Evolutionary conservation across 257 asterid species (phyloP).

Genomic region (Catharanthus roseus): DNA sequence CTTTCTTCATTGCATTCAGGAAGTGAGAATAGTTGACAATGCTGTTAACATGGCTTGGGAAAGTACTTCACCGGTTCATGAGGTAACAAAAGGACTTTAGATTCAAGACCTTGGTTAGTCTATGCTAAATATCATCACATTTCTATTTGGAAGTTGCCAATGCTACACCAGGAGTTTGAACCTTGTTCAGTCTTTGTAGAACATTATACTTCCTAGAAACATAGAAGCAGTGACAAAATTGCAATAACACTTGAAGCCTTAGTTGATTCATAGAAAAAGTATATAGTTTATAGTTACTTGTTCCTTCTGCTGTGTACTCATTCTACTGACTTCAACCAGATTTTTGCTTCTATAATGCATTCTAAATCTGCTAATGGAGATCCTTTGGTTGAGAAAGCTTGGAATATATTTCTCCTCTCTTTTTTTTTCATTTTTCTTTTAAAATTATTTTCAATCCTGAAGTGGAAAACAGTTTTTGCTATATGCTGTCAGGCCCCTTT

Average conservation of each 20-base stretch:
- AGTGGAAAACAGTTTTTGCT: neutral
- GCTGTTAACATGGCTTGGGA: constrained; percentile 32
- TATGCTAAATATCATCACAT: neutral
- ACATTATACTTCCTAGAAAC: neutral
- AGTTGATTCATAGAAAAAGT: neutral
- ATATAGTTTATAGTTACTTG: neutral
- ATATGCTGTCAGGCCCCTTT: neutral
- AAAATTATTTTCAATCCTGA: neutral
- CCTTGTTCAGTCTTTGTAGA: neutral
- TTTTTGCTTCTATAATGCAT: neutral
- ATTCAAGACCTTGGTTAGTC: neutral
- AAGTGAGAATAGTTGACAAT: constrained; percentile 34
- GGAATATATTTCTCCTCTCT: neutral
- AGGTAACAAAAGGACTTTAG: constrained; percentile 36
- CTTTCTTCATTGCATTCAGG: constrained; percentile 28
- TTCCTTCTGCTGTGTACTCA: neutral
- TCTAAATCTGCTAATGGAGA: neutral
- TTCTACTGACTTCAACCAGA: neutral
- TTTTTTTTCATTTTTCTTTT: too few relatives aligned
- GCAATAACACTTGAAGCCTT: neutral
- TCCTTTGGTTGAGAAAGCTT: neutral
- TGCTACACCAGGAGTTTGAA: neutral
- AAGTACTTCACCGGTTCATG: constrained; percentile 37
- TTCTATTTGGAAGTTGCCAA: constrained; percentile 1
- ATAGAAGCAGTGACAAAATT: neutral